Base-by-base conservation (phyloP, 352 stramenopile genomes). In the Plasmopara viticola region DNA sequence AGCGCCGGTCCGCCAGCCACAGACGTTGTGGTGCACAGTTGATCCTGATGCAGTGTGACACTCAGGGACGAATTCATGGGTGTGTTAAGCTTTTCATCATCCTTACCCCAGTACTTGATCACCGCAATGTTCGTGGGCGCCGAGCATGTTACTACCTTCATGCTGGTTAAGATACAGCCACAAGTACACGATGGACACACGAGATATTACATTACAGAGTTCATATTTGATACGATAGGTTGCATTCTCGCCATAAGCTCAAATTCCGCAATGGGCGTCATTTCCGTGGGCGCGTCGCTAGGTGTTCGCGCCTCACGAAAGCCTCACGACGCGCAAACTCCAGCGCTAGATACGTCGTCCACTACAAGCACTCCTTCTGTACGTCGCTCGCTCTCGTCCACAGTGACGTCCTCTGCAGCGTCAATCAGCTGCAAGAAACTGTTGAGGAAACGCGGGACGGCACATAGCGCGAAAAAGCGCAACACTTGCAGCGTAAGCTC, bases 81-180 rank as follows among this genome's bases (percentile, higher is more conserved):
- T 31, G 96, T 98, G 71, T 98, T 98, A 44, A 96, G 86, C 29
- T 68, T 60, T 33, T 78, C 72, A 61, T 90, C 65, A 29, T 79
- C 71, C 70, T 99, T 99, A 35, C 97, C 97, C 96, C 97, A 99
- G 75, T 99, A 99, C 73, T 98, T 98, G 68, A 99, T 95, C 29
- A 96, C 87, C 20, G 97, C 97, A 58, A 99, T 99, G 71, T 99
- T 99, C 15, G 95, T 98, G 7, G 94, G 94, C 50, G 93, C 93
- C 1, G 79, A 83, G 53, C 95, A 95, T 38, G 95, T 98, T 33
- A 64, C 77, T n/a, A 87, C 60, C 46, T 68, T 62, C 61, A 90
- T 76, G 29, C 34, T 37, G 20, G 20, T 25, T 25, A 25, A 3
- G 20, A 25, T 25, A 3, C 20, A 12, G 31, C 31, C 10, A 12